Evolutionary conservation across 306 rosid species (phyloP).

Genomic region (Dalbergia oliveri): DNA sequence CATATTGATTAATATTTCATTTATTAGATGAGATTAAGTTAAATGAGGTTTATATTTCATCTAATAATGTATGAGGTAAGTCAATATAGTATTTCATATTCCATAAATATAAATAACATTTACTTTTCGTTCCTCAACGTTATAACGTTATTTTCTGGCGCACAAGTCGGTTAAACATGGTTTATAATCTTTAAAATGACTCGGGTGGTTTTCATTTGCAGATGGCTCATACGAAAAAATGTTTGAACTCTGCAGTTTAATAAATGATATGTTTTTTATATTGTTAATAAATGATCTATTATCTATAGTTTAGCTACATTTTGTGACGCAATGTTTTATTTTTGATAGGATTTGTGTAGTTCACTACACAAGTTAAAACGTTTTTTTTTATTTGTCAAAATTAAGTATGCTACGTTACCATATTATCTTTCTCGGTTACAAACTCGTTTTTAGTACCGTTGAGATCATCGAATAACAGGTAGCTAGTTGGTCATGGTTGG

Average conservation of each 20-base stretch:
- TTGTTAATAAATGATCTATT: background rate
- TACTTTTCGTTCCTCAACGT: too few species aligned
- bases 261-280: background rate
- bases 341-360: background rate
- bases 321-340: background rate
- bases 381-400: background rate
- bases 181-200: background rate
- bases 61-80: too few species aligned
- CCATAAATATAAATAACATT: too few species aligned
- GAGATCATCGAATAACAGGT: too few species aligned
- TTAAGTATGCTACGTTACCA: too few species aligned
- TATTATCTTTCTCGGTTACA: too few species aligned
- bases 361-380: background rate
- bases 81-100: too few species aligned
- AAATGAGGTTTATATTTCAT: too few species aligned
- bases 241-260: background rate
- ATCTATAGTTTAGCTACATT: background rate
- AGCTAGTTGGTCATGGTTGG: background rate
- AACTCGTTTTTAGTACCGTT: too few species aligned
- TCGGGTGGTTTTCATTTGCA: background rate
- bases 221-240: background rate
- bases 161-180: background rate
- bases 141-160: too few species aligned
- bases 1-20: too few species aligned
- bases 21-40: too few species aligned